Conservation (phyloP, 1,139 yeast genomes). For the Suhomyces coccinellae region DNA sequence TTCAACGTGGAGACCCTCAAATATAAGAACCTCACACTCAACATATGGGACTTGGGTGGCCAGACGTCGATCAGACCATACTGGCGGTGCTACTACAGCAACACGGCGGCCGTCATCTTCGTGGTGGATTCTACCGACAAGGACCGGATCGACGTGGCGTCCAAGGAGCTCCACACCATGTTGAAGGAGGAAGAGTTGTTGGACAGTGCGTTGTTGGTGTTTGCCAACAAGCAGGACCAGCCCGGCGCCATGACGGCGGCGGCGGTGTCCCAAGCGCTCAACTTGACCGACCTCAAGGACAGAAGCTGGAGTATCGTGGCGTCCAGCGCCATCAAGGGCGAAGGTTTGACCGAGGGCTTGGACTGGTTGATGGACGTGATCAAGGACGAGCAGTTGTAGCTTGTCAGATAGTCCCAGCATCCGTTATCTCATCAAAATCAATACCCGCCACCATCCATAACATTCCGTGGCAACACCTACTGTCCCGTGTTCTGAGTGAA, state of each 20-base stretch:
- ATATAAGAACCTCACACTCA: conserved; percentile 86
- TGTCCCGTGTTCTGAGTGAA: too few relatives aligned
- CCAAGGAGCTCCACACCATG: conserved; percentile 89
- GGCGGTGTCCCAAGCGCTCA: conserved; percentile 86
- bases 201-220: conserved; percentile 87
- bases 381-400: conserved; percentile 77
- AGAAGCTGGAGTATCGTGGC: conserved; percentile 98
- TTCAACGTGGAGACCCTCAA: conserved; percentile 93
- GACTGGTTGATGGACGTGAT: conserved; percentile 97
- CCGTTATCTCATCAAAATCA: too few relatives aligned
- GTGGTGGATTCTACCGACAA: conserved; percentile 97
- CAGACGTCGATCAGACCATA: conserved; percentile 96
- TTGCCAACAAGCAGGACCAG: conserved; percentile 97
- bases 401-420: neutral
- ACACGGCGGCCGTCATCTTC: conserved; percentile 93
- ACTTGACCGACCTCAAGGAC: conserved; percentile 85
- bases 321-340: conserved; percentile 93
- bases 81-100: conserved; percentile 97
- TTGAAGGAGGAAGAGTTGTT: conserved; percentile 87
- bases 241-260: conserved; percentile 94
- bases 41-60: conserved; percentile 92
- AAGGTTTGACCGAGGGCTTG: conserved; percentile 92
- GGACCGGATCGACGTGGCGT: conserved; percentile 85
- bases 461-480: too few relatives aligned
- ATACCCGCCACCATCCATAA: too few relatives aligned